Percentiles rank a stretch among this genome's conserved stretches.
phyloP scores from a whole-genome alignment of 2,329 filamentous ascomycete genomes.

The Blumeria graminis region DNA sequence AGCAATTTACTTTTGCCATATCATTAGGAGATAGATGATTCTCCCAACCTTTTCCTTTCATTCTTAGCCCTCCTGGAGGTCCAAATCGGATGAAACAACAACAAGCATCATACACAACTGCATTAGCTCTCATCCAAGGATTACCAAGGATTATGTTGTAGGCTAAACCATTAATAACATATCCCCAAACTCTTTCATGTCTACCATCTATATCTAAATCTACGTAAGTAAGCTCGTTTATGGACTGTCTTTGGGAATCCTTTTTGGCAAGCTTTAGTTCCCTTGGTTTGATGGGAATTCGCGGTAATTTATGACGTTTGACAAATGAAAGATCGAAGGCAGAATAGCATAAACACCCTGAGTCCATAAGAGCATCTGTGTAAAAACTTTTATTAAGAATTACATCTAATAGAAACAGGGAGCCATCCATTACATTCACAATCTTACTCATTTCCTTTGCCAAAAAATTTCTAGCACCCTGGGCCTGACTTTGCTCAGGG shows the following conservation, averaged over 20 bases:
- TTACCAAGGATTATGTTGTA: too few relatives aligned
- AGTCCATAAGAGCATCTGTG: not conserved
- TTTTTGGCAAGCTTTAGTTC: not conserved
- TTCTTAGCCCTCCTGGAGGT: too few relatives aligned
- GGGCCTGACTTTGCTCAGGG: not conserved
- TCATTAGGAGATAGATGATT: too few relatives aligned
- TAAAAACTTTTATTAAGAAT: constrained; percentile 1
- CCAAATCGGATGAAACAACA: not conserved
- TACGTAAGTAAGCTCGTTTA: not conserved
- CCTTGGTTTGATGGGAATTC: not conserved
- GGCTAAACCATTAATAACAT: too few relatives aligned
- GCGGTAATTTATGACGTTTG: not conserved
- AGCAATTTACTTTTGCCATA: not conserved
- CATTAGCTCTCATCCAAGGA: not conserved
- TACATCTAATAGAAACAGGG: not conserved
- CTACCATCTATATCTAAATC: not conserved
- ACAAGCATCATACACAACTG: not conserved
- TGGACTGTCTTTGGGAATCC: not conserved
- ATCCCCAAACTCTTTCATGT: not conserved
- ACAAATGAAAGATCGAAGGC: not conserved
- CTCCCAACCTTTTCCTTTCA: too few relatives aligned
- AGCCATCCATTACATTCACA: not conserved
- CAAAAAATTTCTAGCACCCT: not conserved
- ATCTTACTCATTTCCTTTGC: not conserved
- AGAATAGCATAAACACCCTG: not conserved